phyloP scores from a whole-genome alignment of 176 grass and related monocot species.

The Rhipidocladum racemiflorum region DNA sequence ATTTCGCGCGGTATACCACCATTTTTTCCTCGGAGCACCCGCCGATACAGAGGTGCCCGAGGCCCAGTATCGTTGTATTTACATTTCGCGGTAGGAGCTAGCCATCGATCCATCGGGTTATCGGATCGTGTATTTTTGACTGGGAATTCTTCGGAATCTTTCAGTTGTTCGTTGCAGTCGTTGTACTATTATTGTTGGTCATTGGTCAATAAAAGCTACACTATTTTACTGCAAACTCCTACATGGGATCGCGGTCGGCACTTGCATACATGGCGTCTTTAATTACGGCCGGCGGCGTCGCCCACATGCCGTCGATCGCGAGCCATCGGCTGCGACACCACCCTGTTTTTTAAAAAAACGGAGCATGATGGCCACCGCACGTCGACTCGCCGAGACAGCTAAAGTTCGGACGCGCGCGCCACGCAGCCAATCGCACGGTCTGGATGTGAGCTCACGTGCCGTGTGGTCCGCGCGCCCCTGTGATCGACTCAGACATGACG shows the following conservation, averaged over 20 bases:
- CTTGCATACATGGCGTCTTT: not conserved
- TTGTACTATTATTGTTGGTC: not conserved
- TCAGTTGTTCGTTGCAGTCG: not conserved
- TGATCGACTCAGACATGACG: not conserved
- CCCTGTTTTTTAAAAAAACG: no score
- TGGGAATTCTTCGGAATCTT: not conserved
- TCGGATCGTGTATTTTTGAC: slow-evolving; percentile 44
- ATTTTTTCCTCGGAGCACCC: slow-evolving; percentile 46
- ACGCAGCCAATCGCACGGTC: not conserved
- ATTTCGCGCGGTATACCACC: not conserved
- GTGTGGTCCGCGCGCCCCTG: not conserved
- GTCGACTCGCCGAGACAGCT: no score
- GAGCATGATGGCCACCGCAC: no score
- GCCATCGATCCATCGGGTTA: not conserved
- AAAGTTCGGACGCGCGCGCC: not conserved
- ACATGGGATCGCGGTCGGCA: not conserved
- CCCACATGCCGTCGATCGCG: no score
- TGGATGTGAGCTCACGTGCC: not conserved
- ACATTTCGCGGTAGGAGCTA: not conserved
- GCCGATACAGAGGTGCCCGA: not conserved
- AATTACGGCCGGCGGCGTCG: no score
- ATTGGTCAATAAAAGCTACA: slow-evolving; percentile 1
- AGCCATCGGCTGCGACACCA: no score
- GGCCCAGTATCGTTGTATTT: not conserved
- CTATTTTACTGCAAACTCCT: not conserved